Base-by-base conservation (phyloP, 208 protist genomes). In the Leishmania martiniquensis region DNA sequence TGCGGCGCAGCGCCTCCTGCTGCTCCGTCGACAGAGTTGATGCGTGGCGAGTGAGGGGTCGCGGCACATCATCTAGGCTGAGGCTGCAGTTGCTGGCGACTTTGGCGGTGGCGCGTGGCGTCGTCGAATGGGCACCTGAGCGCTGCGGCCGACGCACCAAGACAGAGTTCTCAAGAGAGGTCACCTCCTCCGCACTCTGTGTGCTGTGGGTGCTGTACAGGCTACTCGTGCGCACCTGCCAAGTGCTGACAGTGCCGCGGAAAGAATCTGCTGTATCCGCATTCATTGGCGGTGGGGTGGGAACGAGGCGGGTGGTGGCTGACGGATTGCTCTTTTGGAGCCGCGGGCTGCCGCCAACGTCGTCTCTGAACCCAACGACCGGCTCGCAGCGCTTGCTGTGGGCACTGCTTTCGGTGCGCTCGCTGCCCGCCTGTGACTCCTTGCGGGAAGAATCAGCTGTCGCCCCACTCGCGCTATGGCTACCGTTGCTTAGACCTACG, bases 1-100 rank as follows among this genome's bases (percentile, higher is more conserved):
- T 86, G 37, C 63, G 52, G n/a, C 67, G 72, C 34, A 86, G 73
- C n/a, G 79, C 84, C n/a, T 75, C 76, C 17, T 83, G 76, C 77
- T 91, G 84, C 17, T 51, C 60, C 67, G 45, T 78, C 37, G 80
- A 85, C 25, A 90, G 76, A 20, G 80, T 85, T 39, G 84, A 87
- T 3, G 84, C 57, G n/a, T 87, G 75, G 17, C 84, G 84, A 4
- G 76, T 82, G n/a, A 87, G 72, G 42, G 84, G 84, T 32, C 73
- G 75, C 1, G 84, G 62, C 22, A 52, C 65, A 51, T 77, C 80
- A 47, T 75, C 59, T 57, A 69, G 39, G 34, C 44, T 79, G 49
- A 74, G 55, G 44, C 67, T 80, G 75, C 32, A 62, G 66, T 59
- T 75, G 7, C 37, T 73, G 73, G 34, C 2, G 34, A 45, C 20